phyloP scores from a whole-genome alignment of 257 asterid species.

The Craterostigma plantagineum region DNA sequence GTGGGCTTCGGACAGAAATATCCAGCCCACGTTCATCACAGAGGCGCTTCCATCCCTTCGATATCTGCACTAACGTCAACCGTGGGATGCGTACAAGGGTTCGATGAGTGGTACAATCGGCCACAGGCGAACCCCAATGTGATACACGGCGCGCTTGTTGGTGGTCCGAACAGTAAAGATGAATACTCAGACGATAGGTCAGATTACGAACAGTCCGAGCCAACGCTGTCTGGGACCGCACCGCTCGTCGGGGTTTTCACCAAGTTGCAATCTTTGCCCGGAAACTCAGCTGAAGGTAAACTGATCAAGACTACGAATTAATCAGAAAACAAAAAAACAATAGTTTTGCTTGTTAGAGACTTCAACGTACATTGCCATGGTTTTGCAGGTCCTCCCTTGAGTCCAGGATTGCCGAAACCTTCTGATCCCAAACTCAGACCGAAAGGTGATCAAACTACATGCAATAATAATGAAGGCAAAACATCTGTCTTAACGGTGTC shows the following conservation, averaged over 20 bases:
- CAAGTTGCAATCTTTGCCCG: conserved; percentile 11
- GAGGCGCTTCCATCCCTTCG: conserved; percentile 58
- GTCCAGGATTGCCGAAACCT: too few relatives aligned
- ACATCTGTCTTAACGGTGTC: too few relatives aligned
- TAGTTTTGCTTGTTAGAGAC: too few relatives aligned
- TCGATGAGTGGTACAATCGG: conserved; percentile 45
- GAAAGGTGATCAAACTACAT: conserved; percentile 3
- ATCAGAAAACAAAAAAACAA: too few relatives aligned
- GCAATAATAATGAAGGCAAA: too few relatives aligned
- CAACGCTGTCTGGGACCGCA: conserved; percentile 71
- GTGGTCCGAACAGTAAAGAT: conserved; percentile 56
- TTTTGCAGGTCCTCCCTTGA: too few relatives aligned
- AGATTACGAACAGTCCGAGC: conserved; percentile 70
- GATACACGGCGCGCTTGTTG: conserved; percentile 55
- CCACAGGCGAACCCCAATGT: conserved; percentile 41
- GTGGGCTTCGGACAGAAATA: conserved; percentile 50
- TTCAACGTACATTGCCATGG: too few relatives aligned
- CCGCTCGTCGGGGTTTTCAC: conserved; percentile 73
- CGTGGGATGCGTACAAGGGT: conserved; percentile 74
- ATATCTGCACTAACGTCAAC: conserved; percentile 28
- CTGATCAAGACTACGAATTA: too few relatives aligned
- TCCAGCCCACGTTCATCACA: conserved; percentile 65
- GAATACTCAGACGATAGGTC: conserved; percentile 38
- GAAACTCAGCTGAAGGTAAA: too few relatives aligned
- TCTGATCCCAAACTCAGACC: too few relatives aligned